Conservation (phyloP, 768 basidiomycete species). For the Termitomyces sp. region DNA sequence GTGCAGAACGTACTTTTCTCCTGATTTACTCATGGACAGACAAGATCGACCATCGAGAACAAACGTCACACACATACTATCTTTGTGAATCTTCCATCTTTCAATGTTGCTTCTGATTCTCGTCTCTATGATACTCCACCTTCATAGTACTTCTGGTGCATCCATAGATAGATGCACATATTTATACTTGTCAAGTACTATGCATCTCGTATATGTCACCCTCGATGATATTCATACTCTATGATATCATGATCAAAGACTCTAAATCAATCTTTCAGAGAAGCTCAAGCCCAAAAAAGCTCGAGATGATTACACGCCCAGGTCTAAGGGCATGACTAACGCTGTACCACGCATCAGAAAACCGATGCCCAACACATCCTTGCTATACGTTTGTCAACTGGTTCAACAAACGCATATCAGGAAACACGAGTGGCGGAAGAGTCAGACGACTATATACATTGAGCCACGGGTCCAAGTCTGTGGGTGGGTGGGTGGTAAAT, state of each 20-base stretch:
- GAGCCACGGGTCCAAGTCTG: not conserved
- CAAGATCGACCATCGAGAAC: too few relatives aligned
- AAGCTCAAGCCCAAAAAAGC: not conserved
- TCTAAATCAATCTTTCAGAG: not conserved
- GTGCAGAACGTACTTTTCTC: not conserved
- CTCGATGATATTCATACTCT: not conserved
- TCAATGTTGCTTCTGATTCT: not conserved
- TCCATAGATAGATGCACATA: not conserved
- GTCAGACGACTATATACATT: not conserved
- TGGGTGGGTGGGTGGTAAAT: not conserved
- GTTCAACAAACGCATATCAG: too few relatives aligned
- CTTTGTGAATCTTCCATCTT: not conserved
- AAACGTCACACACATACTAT: too few relatives aligned
- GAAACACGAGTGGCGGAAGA: too few relatives aligned
- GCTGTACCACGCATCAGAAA: not conserved
- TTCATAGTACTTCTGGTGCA: not conserved
- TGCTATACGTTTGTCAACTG: not conserved
- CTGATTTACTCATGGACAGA: not conserved
- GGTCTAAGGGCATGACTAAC: not conserved
- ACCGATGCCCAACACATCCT: not conserved
- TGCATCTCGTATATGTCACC: not conserved
- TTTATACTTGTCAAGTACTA: not conserved
- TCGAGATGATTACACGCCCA: not conserved
- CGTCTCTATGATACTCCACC: not conserved
- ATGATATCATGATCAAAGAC: not conserved